These are phyloP conservation scores for Fagus crenata DNA, from an alignment of 306 rosid species.

Conservation along the genomic window DNA sequence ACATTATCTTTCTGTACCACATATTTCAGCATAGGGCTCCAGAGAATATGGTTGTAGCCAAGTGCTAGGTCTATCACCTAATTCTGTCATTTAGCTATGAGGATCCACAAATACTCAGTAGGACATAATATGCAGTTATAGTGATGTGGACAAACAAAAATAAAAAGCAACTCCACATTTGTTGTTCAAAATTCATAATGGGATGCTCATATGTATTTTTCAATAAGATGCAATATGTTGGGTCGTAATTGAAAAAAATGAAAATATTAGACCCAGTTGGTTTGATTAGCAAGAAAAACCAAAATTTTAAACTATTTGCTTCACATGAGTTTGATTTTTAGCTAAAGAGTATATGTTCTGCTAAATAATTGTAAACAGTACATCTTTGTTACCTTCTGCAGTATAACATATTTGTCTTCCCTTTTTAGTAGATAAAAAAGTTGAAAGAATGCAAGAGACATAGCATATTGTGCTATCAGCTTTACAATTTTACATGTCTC, in stretches of 20 bases:
- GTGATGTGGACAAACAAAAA: neutral
- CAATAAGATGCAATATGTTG: neutral
- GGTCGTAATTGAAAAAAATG: neutral
- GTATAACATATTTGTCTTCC: neutral
- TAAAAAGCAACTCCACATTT: neutral
- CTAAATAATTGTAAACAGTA: neutral
- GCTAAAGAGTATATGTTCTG: neutral
- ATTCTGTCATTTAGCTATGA: neutral
- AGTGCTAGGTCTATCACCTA: slow-evolving; percentile 4
- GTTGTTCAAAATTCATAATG: neutral
- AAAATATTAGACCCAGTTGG: neutral
- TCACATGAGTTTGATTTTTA: neutral
- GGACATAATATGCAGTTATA: neutral
- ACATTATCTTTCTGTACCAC: neutral
- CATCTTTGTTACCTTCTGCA: neutral
- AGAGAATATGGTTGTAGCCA: neutral
- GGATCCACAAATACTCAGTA: neutral
- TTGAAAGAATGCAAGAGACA: neutral
- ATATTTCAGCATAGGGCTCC: neutral
- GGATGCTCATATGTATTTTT: neutral
- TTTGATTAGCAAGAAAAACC: neutral
- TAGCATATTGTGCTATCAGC: neutral
- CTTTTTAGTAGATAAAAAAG: neutral
- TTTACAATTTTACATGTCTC: neutral
- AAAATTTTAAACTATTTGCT: neutral